Percentiles rank a stretch among this genome's conserved stretches.
These are phyloP conservation scores for Sungouiozyma intestinalis DNA, from an alignment of 805 yeast species.

Conservation along the genomic window DNA sequence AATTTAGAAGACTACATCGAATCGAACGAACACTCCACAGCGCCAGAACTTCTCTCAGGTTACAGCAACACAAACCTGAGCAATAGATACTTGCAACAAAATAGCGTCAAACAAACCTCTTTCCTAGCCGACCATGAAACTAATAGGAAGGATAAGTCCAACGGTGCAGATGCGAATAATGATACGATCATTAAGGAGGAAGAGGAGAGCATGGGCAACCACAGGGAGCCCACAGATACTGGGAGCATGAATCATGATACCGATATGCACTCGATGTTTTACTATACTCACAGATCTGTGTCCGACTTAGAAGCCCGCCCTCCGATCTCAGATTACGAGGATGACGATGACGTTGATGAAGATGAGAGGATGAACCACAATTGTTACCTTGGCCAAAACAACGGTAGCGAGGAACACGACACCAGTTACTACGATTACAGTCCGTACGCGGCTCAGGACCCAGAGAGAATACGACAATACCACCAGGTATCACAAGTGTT, in stretches of 20 bases:
- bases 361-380: not conserved
- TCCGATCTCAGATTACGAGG: constrained; percentile 26
- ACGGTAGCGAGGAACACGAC: not conserved
- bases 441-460: not conserved
- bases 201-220: constrained; percentile 1
- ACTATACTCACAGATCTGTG: constrained; percentile 19
- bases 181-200: constrained; percentile 2
- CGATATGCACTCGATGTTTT: constrained; percentile 27
- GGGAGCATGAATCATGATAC: constrained; percentile 15
- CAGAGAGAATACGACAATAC: constrained; percentile 2
- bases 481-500: not conserved
- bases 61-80: not conserved
- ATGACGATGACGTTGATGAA: constrained; percentile 11
- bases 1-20: constrained; percentile 36
- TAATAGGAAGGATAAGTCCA: not conserved
- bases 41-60: constrained; percentile 3
- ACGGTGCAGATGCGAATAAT: constrained; percentile 1
- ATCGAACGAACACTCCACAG: constrained; percentile 29
- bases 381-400: not conserved
- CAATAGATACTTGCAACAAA: not conserved
- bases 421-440: not conserved
- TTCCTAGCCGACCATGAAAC: not conserved
- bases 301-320: constrained; percentile 25
- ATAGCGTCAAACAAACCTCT: not conserved
- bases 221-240: constrained; percentile 1